Evolutionary conservation across 179 eudicot genomes (phyloP).

Genomic region (Silene coronaria): DNA sequence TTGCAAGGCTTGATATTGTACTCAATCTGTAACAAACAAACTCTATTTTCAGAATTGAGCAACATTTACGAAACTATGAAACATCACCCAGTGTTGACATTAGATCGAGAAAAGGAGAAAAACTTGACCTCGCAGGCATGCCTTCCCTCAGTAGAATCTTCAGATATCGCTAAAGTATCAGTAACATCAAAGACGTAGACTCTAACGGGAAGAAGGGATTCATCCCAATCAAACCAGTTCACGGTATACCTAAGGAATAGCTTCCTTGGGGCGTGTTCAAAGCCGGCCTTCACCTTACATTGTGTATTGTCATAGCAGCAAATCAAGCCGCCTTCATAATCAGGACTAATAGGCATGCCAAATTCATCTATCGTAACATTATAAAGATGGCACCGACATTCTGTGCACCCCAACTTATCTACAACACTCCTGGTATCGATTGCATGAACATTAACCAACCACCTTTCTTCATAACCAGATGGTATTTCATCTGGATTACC

Average conservation of each 20-base stretch:
- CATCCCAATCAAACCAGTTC: slow-evolving; percentile 60
- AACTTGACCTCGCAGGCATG: slow-evolving; percentile 41
- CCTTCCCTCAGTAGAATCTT: slow-evolving; percentile 20
- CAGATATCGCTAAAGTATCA: slow-evolving; percentile 39
- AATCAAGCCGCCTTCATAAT: too few species aligned
- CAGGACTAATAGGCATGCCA: too few species aligned
- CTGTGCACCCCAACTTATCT: too few species aligned
- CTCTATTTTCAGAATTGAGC: too few species aligned
- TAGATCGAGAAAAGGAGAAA: neutral
- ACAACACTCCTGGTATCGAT: too few species aligned
- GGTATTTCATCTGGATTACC: too few species aligned
- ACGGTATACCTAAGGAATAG: slow-evolving; percentile 56
- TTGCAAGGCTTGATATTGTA: neutral
- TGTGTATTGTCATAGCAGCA: slow-evolving; percentile 63
- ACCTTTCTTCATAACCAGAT: too few species aligned
- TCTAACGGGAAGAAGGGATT: slow-evolving; percentile 51
- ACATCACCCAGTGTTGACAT: slow-evolving; percentile 50
- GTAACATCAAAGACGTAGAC: slow-evolving; percentile 67
- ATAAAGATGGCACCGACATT: too few species aligned
- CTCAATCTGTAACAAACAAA: too few species aligned
- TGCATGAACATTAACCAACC: too few species aligned
- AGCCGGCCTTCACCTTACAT: slow-evolving; percentile 50
- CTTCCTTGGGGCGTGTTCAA: slow-evolving; percentile 36
- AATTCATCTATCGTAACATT: too few species aligned
- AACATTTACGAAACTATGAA: too few species aligned